These are phyloP conservation scores for Penicillium arizonense DNA, from an alignment of 495 filamentous ascomycete species.

Conservation along the genomic window DNA sequence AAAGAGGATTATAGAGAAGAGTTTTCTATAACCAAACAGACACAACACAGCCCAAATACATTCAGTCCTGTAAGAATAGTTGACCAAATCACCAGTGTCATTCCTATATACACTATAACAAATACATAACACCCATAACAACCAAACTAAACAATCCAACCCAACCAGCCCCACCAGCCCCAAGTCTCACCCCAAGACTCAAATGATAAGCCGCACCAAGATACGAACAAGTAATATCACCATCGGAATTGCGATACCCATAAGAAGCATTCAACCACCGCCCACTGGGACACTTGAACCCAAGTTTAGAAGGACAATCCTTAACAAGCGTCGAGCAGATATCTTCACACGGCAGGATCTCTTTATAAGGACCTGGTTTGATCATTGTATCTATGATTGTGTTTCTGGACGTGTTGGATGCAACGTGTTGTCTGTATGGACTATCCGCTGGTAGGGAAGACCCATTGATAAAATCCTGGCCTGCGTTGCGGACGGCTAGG, in stretches of 20 bases:
- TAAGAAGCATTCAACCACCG: conserved; percentile 65
- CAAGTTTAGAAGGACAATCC: conserved; percentile 76
- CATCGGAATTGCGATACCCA: conserved; percentile 44
- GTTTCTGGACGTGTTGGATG: conserved; percentile 60
- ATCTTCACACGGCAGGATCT: conserved; percentile 81
- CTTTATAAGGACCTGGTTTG: conserved; percentile 87
- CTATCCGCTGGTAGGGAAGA: conserved; percentile 41
- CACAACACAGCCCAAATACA: not conserved
- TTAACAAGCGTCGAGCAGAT: conserved; percentile 81
- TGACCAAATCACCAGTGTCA: too few relatives aligned
- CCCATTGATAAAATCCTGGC: conserved; percentile 66
- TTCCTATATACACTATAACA: not conserved
- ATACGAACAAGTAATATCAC: conserved; percentile 56
- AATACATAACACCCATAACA: conserved; percentile 16
- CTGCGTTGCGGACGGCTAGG: conserved; percentile 68
- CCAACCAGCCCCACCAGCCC: conserved; percentile 7
- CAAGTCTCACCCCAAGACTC: conserved; percentile 27
- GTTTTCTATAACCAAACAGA: too few relatives aligned
- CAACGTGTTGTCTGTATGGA: conserved; percentile 26
- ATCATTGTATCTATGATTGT: conserved; percentile 66
- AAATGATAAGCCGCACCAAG: conserved; percentile 54
- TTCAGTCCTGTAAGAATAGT: too few relatives aligned
- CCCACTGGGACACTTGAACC: conserved; percentile 72
- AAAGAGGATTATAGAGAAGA: too few relatives aligned
- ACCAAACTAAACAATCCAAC: conserved; percentile 11